Conservation (phyloP, 306 rosid genomes). For the Prunus armeniaca region DNA sequence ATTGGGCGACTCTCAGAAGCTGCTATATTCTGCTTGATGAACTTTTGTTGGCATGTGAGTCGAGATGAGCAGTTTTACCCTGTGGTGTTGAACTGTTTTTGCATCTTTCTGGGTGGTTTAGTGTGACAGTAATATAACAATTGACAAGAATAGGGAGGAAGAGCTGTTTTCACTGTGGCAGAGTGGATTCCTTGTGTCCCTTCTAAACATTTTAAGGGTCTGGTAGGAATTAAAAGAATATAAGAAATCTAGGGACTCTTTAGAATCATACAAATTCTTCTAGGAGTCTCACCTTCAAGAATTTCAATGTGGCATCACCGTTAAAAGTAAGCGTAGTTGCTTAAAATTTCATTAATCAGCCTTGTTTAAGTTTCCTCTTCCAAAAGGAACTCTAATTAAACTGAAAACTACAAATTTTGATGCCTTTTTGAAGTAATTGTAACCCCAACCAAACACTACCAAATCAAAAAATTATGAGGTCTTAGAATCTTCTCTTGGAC, state of each 20-base stretch:
- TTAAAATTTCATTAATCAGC: neutral
- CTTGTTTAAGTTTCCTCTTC: neutral
- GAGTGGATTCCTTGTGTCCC: too few species aligned
- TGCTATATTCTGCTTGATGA: neutral
- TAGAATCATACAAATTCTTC: neutral
- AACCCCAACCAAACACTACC: neutral
- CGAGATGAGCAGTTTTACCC: neutral
- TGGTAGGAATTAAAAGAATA: neutral
- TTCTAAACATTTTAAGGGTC: neutral
- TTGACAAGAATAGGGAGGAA: neutral
- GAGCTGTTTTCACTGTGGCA: too few species aligned
- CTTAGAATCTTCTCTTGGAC: too few species aligned
- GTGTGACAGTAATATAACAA: neutral
- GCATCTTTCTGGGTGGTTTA: neutral
- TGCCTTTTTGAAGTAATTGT: neutral
- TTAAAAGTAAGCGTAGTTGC: neutral
- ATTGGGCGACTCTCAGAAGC: neutral
- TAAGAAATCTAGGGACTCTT: neutral
- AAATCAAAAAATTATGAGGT: neutral
- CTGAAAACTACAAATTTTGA: neutral
- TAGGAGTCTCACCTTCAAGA: neutral
- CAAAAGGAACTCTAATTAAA: neutral
- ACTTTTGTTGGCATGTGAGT: neutral
- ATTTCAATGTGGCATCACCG: neutral
- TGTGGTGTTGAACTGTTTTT: neutral